phyloP scores from a whole-genome alignment of 2,329 filamentous ascomycete genomes.

The Metarhizium brunneum region DNA sequence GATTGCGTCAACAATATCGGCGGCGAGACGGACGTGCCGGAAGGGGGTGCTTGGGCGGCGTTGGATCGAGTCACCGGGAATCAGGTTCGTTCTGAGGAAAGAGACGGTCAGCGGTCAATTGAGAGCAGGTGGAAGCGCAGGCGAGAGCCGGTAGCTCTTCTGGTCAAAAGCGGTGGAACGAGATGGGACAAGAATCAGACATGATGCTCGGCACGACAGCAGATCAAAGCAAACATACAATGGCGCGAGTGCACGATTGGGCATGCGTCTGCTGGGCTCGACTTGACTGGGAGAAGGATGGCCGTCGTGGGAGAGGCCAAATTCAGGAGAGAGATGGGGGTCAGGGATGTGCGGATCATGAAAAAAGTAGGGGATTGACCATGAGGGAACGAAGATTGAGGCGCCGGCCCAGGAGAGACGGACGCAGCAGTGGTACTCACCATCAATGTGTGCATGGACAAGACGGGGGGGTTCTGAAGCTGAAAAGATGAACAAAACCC shows the following conservation, averaged over 20 bases:
- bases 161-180: neutral
- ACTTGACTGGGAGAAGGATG: no score
- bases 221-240: neutral
- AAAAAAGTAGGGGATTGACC: neutral
- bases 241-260: neutral
- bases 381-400: no score
- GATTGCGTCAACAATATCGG: neutral
- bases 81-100: neutral
- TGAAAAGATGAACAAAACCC: neutral
- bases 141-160: neutral
- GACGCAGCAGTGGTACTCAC: slow-evolving; percentile 1
- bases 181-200: neutral
- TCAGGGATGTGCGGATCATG: neutral
- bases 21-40: neutral
- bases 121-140: neutral
- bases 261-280: neutral
- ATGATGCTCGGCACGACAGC: neutral
- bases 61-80: slow-evolving; percentile 1
- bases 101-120: neutral
- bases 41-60: neutral
- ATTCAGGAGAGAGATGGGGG: neutral
- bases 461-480: neutral
- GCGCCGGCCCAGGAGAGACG: no score
- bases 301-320: neutral
- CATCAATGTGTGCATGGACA: neutral